These are phyloP conservation scores for Fibroporia radiculosa DNA, from an alignment of 768 basidiomycete species.

Conservation along the genomic window DNA sequence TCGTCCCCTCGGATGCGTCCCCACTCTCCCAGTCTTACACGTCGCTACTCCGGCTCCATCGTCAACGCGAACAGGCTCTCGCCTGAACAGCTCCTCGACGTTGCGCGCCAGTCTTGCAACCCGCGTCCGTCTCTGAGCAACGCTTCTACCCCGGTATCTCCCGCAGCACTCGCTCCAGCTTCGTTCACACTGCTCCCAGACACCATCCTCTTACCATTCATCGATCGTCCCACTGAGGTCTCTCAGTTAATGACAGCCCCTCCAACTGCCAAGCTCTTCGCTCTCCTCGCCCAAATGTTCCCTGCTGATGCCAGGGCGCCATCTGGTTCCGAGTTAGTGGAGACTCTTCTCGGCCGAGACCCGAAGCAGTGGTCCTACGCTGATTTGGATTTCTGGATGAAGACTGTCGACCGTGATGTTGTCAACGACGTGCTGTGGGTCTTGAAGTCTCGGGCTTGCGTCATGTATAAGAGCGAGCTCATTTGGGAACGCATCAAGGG, in stretches of 20 bases:
- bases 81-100: constrained; percentile 68
- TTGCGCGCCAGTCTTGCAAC: constrained; percentile 55
- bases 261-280: constrained; percentile 64
- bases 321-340: constrained; percentile 19
- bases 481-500: constrained; percentile 90
- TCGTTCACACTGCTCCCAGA: constrained; percentile 71
- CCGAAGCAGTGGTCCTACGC: constrained; percentile 64
- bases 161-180: constrained; percentile 31
- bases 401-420: constrained; percentile 49
- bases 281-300: constrained; percentile 68
- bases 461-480: constrained; percentile 71
- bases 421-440: constrained; percentile 72
- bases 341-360: constrained; percentile 31
- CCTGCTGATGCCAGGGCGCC: constrained; percentile 25
- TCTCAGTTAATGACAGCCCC: constrained; percentile 52
- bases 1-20: constrained; percentile 27
- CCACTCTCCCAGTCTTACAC: constrained; percentile 40
- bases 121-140: constrained; percentile 27
- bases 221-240: constrained; percentile 77
- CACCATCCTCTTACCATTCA: constrained; percentile 78
- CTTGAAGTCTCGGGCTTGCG: constrained; percentile 61
- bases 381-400: constrained; percentile 66
- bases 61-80: constrained; percentile 34
- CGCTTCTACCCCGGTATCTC: constrained; percentile 25
- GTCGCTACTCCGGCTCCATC: constrained; percentile 33